These are phyloP conservation scores for Calocera viscosa DNA, from an alignment of 768 basidiomycete genomes.

Conservation along the genomic window DNA sequence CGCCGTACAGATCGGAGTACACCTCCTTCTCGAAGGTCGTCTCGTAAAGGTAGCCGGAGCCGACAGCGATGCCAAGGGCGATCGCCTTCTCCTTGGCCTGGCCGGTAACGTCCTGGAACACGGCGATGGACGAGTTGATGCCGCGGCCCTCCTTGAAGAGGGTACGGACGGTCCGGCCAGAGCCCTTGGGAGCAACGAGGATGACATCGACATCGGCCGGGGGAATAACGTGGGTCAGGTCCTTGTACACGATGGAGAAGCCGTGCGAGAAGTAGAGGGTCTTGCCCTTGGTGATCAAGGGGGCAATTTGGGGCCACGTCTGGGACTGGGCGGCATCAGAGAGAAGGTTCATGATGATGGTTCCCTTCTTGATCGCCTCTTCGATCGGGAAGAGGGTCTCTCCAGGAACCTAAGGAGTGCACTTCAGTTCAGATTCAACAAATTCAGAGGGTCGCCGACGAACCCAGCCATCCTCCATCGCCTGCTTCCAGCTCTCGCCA, in stretches of 20 bases:
- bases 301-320: conserved; percentile 80
- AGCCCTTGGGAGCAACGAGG: conserved; percentile 97
- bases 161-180: conserved; percentile 95
- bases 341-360: conserved; percentile 99
- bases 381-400: conserved; percentile 97
- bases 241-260: conserved; percentile 97
- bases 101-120: conserved; percentile 96
- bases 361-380: conserved; percentile 88
- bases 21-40: conserved; percentile 99
- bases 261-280: conserved; percentile 99
- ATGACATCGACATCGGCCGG: conserved; percentile 95
- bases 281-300: conserved; percentile 98
- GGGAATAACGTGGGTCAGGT: conserved; percentile 87
- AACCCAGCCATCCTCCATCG: conserved; percentile 91
- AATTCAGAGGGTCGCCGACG: conserved; percentile 20
- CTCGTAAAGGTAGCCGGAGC: conserved; percentile 97
- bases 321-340: conserved; percentile 98
- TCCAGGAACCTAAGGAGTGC: conserved; percentile 58
- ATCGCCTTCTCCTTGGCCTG: conserved; percentile 95
- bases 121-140: conserved; percentile 88
- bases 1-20: conserved; percentile 97
- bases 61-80: conserved; percentile 85
- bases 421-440: neutral
- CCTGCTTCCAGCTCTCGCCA: conserved; percentile 94
- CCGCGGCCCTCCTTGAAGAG: conserved; percentile 99